Percentiles rank a stretch among this genome's conserved stretches.
Evolutionary conservation across 352 stramenopile species (phyloP).

Genomic region (Globisporangium iwayamae): DNA sequence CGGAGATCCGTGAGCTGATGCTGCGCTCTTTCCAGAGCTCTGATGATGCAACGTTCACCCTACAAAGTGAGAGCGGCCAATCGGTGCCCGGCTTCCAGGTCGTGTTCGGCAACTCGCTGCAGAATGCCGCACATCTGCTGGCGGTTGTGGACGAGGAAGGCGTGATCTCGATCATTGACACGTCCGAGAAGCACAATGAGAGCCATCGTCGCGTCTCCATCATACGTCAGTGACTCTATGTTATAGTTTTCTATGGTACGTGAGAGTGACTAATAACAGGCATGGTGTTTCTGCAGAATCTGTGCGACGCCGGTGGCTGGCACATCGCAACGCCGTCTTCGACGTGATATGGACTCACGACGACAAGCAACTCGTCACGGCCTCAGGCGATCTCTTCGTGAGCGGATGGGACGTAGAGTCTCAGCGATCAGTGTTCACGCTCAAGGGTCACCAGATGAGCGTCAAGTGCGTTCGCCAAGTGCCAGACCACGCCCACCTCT

Average conservation of each 20-base stretch:
- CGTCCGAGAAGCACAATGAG: slow-evolving; percentile 11
- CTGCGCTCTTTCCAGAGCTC: slow-evolving; percentile 34
- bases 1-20: slow-evolving; percentile 23
- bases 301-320: slow-evolving; percentile 25
- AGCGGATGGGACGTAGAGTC: slow-evolving; percentile 56
- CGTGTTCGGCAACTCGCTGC: slow-evolving; percentile 28
- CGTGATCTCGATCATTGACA: slow-evolving; percentile 40
- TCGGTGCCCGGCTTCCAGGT: slow-evolving; percentile 51
- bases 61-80: slow-evolving; percentile 14
- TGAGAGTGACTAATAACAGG: not conserved
- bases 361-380: slow-evolving; percentile 47
- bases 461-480: slow-evolving; percentile 72
- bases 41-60: slow-evolving; percentile 9
- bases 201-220: slow-evolving; percentile 2
- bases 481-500: slow-evolving; percentile 26
- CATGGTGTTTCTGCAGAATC: slow-evolving; percentile 6
- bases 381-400: slow-evolving; percentile 53
- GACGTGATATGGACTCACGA: slow-evolving; percentile 59
- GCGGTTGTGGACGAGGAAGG: slow-evolving; percentile 60
- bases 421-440: slow-evolving; percentile 23
- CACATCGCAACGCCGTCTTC: slow-evolving; percentile 71
- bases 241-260: not conserved
- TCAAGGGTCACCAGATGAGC: slow-evolving; percentile 60
- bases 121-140: slow-evolving; percentile 22
- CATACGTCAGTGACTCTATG: not conserved